Evolutionary conservation across 345 rosid species (phyloP), one percentile per base, ranked within the genome.

Genomic region (Luvunga scandens): DNA sequence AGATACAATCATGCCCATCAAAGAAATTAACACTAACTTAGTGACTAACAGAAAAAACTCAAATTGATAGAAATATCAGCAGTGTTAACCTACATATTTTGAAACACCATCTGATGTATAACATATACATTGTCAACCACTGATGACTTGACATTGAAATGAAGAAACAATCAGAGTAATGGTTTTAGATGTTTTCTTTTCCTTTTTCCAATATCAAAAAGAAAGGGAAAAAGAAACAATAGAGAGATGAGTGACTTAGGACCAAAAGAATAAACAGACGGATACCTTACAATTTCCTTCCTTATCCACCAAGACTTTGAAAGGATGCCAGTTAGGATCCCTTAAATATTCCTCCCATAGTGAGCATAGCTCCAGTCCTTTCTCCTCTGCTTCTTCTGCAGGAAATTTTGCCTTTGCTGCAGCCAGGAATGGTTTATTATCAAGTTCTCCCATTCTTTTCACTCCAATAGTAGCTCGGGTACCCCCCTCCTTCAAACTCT

Each of bases 381-480:
- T 89, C 79, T 81, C 83, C 36, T 30, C 85, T 14, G 87, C 89
- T 59, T 84, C 82, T 77, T 72, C 78, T 7, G 34, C 60, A 2
- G 81, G 25, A 83, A 63, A 83, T 39, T 85, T 89, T 81, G 59
- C 80, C 83, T 75, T 88, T 80, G 82, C 78, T 72, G 79, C 91
- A 16, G 4, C 4, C 9, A 21, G 62, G 76, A 93, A 90, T 33
- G 88, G 88, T 39, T 75, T 83, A 16, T 14, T 28, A 59, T 88
- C 84, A 55, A 90, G 82, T 25, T 86, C 89, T 22, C 93, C 98
- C 93, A 93, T 86, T 74, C 83, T 87, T 83, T 89, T 91, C 33
- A 91, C 82, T 22, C 86, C 80, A 16, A 89, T 87, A 9, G 27
- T 10, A 70, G 86, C 71, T 10, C 57, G 33, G 19, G 66, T 13